Evolutionary conservation across 306 rosid genomes (phyloP).

Genomic region (Cicer cuneatum): DNA sequence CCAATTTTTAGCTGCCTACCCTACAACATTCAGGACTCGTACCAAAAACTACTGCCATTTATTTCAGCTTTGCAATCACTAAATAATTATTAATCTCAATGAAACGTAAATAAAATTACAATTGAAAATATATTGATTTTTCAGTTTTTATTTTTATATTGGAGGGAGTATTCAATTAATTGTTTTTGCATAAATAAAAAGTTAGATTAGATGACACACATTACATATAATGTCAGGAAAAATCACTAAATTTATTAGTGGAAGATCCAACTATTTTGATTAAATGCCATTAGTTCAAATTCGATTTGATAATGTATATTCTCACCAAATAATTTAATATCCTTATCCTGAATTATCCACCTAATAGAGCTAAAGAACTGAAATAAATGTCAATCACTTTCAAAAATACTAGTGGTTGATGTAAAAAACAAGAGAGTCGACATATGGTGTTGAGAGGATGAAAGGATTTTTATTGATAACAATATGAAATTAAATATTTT

Average conservation of each 20-base stretch:
- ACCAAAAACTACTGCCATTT: conserved; percentile 32
- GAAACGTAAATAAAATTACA: no score
- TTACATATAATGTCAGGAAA: no score
- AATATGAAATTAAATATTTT: conserved; percentile 7
- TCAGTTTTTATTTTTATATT: no score
- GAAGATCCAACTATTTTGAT: no score
- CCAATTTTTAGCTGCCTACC: conserved; percentile 33
- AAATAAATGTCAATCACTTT: conserved; percentile 51
- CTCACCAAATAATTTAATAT: background rate
- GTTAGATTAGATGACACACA: no score
- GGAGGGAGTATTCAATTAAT: no score
- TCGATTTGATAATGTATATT: background rate
- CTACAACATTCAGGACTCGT: conserved; percentile 35
- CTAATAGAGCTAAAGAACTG: conserved; percentile 36
- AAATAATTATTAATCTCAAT: background rate
- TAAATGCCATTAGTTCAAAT: no score
- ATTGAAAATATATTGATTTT: no score
- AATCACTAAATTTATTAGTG: no score
- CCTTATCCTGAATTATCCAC: conserved; percentile 35
- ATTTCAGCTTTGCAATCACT: conserved; percentile 44
- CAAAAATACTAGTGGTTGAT: conserved; percentile 47
- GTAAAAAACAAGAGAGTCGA: conserved; percentile 48
- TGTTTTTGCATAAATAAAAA: no score
- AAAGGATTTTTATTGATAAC: conserved; percentile 9
- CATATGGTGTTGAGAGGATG: conserved; percentile 36